These are phyloP conservation scores for Heterobasidion irregulare DNA, from an alignment of 1,284 basidiomycete species.

Conservation along the genomic window DNA sequence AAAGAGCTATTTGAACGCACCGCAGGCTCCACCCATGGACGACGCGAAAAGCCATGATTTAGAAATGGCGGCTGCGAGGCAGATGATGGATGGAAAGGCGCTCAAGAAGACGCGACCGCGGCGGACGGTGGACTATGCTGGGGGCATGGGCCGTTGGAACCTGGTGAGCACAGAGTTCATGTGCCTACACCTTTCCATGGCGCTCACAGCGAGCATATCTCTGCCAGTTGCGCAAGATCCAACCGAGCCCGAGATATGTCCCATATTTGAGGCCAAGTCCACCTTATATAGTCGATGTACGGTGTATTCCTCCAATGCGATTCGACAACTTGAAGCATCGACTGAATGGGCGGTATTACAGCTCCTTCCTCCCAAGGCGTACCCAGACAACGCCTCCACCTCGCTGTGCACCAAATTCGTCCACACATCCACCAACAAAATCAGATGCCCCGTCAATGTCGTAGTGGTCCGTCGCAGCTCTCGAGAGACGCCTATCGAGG, in stretches of 20 bases:
- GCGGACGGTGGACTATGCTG: constrained; percentile 92
- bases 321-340: constrained; percentile 15
- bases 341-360: constrained; percentile 26
- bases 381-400: constrained; percentile 82
- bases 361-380: constrained; percentile 90
- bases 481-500: background rate
- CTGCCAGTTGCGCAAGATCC: constrained; percentile 60
- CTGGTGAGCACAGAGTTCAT: constrained; percentile 47
- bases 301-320: constrained; percentile 20
- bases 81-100: constrained; percentile 63
- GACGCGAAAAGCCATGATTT: constrained; percentile 67
- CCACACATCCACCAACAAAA: constrained; percentile 98
- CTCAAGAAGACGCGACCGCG: constrained; percentile 89
- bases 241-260: constrained; percentile 64
- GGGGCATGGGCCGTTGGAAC: constrained; percentile 76
- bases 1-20: constrained; percentile 31
- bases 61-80: constrained; percentile 66
- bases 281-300: constrained; percentile 78
- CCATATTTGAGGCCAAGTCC: constrained; percentile 76
- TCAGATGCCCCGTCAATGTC: constrained; percentile 93
- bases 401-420: constrained; percentile 94
- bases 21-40: constrained; percentile 70
- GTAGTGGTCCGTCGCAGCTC: constrained; percentile 60
- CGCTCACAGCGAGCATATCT: background rate
- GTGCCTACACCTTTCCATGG: background rate